These are phyloP conservation scores for Cyphellophora attinorum DNA, from an alignment of 2,329 filamentous ascomycete genomes.

Conservation along the genomic window DNA sequence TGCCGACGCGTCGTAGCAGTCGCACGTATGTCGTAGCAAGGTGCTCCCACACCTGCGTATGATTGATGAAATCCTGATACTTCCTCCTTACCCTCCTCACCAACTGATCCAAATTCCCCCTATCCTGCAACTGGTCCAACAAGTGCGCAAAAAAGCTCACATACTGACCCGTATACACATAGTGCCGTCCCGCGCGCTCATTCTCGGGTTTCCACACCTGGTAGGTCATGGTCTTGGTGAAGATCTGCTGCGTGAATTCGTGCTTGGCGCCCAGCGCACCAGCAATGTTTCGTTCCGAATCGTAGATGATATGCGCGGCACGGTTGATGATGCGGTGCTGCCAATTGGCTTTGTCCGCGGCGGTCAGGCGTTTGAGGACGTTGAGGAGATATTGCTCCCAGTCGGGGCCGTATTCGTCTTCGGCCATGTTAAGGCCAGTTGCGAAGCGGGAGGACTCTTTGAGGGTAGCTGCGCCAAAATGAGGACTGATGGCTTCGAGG, in stretches of 20 bases:
- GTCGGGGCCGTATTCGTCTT: conserved; percentile 40
- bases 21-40: conserved; percentile 49
- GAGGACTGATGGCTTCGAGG: conserved; percentile 32
- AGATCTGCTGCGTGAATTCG: conserved; percentile 73
- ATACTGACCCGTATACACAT: conserved; percentile 84
- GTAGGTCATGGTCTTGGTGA: conserved; percentile 89
- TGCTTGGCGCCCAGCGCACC: conserved; percentile 57
- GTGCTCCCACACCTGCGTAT: conserved; percentile 53
- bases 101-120: conserved; percentile 65
- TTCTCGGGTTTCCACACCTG: conserved; percentile 93
- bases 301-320: conserved; percentile 52
- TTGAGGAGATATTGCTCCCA: conserved; percentile 55
- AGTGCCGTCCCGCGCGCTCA: conserved; percentile 74
- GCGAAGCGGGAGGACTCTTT: conserved; percentile 47
- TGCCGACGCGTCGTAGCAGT: conserved; percentile 47
- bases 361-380: conserved; percentile 47
- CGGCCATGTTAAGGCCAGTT: conserved; percentile 38
- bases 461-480: conserved; percentile 41
- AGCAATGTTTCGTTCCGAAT: conserved; percentile 41
- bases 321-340: conserved; percentile 81
- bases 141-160: conserved; percentile 71
- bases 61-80: conserved; percentile 62
- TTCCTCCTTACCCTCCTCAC: conserved; percentile 73
- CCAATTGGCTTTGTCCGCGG: conserved; percentile 86
- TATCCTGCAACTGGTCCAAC: conserved; percentile 64